Evolutionary conservation across 2,329 filamentous ascomycete genomes (phyloP).

Genomic region (Alternaria burnsii): DNA sequence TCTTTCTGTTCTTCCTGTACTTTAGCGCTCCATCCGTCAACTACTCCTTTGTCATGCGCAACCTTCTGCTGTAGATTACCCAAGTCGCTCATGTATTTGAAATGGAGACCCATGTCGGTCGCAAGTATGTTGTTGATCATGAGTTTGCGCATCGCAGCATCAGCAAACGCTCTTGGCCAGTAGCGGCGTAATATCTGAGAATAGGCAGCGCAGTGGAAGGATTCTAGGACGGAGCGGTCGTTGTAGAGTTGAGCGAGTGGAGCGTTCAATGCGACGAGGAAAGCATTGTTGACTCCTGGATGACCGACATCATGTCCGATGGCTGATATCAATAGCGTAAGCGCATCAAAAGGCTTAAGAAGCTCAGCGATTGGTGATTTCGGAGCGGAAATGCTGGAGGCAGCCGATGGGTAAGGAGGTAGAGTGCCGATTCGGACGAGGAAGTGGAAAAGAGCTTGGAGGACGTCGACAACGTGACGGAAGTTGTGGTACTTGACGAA

Average conservation of each 20-base stretch:
- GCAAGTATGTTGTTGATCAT: constrained; percentile 98
- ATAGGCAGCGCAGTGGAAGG: constrained; percentile 96
- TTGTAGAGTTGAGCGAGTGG: constrained; percentile 96
- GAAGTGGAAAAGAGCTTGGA: constrained; percentile 93
- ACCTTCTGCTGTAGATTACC: constrained; percentile 82
- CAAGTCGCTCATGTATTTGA: constrained; percentile 93
- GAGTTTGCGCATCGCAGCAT: constrained; percentile 80
- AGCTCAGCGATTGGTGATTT: constrained; percentile 76
- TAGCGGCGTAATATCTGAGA: constrained; percentile 93
- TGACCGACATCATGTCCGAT: constrained; percentile 98
- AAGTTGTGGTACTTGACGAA: constrained; percentile 99
- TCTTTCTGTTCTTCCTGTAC: constrained; percentile 78
- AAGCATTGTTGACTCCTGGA: constrained; percentile 97
- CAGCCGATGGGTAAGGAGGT: constrained; percentile 67
- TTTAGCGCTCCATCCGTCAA: constrained; percentile 79
- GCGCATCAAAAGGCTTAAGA: constrained; percentile 84
- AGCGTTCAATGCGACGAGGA: constrained; percentile 89
- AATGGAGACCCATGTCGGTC: constrained; percentile 97
- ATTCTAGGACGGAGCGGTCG: constrained; percentile 94
- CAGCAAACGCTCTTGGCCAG: constrained; percentile 84
- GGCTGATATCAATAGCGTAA: constrained; percentile 91
- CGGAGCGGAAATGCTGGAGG: constrained; percentile 40
- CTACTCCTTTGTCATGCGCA: constrained; percentile 67
- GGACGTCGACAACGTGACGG: constrained; percentile 92
- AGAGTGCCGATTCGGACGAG: constrained; percentile 81